Base-by-base conservation (phyloP, 1,139 yeast genomes). In the Sugiyamaella neomexicana region DNA sequence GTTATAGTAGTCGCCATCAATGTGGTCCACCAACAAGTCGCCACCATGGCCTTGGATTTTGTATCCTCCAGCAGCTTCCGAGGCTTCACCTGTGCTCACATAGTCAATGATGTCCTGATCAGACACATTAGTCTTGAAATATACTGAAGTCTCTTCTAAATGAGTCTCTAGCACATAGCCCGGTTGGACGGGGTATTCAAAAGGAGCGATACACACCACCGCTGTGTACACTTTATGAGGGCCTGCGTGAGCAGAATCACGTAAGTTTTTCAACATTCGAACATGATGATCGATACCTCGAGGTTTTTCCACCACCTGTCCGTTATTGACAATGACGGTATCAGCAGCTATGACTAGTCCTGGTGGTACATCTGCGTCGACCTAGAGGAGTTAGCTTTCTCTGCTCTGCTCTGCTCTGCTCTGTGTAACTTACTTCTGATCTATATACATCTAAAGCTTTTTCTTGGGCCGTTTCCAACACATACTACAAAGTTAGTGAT, bases 1-100 rank as follows among this genome's bases (percentile, higher is more conserved):
- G 66, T 89, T 91, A 69, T 78, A 84, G 65, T 80, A 89, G 66
- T 91, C 98, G 0, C 99, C 99, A 1, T 76, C 75, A 13, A 90
- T 79, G 15, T 72, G 70, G 39, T 76, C 72, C 60, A 93, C 81
- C 57, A 93, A 71, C 45, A 85, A 65, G 34, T 69, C 63, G 2
- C 88, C 85, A 0, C 93, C 91, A 15, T 68, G 67, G 1, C 84
- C 88, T 69, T 93, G 98, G 58, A 86, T 85, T 63, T 85, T 85
- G 72, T 89, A 90, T 1, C 99, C 99, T 6, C 97, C 99, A 0
- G 98, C 97, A 1, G 88, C 97, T 42, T 80, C 78, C 5, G 76
- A 58, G 0, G 95, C 99, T 68, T 91, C 98, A 27, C 80, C 86
- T 1, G 83, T 73, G 1, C 77, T 77, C 9, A 88, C 84, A 68